Evolutionary conservation across 768 basidiomycete species (phyloP), one percentile per base, ranked within the genome.

Genomic region (Albatrellus ellisii): DNA sequence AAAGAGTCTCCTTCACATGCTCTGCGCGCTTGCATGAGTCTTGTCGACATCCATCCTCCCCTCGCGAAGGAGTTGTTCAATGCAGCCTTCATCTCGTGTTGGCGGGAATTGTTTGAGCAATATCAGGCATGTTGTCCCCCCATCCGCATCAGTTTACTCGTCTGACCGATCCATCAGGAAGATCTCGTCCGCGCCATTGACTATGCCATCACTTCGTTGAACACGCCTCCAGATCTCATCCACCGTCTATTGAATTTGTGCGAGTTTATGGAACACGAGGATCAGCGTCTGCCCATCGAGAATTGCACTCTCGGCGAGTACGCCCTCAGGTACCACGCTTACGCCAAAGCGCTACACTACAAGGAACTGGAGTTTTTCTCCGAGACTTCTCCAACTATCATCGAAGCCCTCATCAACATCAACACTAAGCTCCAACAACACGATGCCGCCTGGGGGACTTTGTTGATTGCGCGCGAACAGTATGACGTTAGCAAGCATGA

Each of bases 231-330:
- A 2, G 94, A 98, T 36, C 69, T 98, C 22, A 84, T 94, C 15
- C 88, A 95, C 56, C 75, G 87, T 20, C 64, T 98, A 12, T 72
- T 99, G 42, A 91, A 91, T 59, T 72, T 98, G 20, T 91, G 91
- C 4, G 95, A 99, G 57, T 98, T 98, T 59, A 94, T 98, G 87
- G 95, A 98, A 59, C 94, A 97, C 52, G 92, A 98, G 60, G 95
- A 98, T 55, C 94, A 94, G 55, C 74, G 86, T 0, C 68, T 98
- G 1, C 90, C 90, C 1, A 95, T 98, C 46, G 90, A 95, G 52
- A 81, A 91, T 52, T 75, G 87, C 39, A 88, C 86, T 10, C 73
- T 98, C 11, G 95, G 94, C 27, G 87, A 91, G 54, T 90, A 92
- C 54, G 91, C 95, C 0, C 75, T 87, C 65, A 83, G 81, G 49